These are phyloP conservation scores for Volvox carteri DNA, from an alignment of 163 green algal genomes.

Conservation along the genomic window DNA sequence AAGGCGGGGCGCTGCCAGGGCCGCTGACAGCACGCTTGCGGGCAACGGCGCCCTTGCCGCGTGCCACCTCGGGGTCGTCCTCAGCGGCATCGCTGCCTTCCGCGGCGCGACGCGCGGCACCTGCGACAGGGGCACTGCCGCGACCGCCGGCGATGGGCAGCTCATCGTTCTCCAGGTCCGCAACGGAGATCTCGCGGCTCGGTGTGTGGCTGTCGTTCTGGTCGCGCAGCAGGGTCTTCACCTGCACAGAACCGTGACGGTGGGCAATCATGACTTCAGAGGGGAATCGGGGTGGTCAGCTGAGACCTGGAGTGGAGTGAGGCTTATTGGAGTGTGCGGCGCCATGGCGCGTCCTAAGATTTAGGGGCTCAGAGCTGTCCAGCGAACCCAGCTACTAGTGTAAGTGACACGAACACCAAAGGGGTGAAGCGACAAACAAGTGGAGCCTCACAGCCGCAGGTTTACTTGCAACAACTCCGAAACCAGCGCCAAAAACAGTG, in stretches of 20 bases:
- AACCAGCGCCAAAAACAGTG: too few species aligned
- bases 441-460: too few species aligned
- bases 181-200: background rate
- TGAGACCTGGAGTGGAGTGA: too few species aligned
- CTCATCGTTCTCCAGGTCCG: background rate
- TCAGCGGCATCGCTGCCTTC: background rate
- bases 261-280: too few species aligned
- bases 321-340: too few species aligned
- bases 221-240: background rate
- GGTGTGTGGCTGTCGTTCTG: background rate
- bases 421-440: too few species aligned
- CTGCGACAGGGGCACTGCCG: background rate
- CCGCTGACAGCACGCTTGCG: constrained; percentile 2
- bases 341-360: too few species aligned
- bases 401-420: too few species aligned
- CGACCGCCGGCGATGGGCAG: background rate
- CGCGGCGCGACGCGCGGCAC: background rate
- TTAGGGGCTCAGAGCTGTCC: too few species aligned
- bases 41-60: background rate
- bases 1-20: background rate
- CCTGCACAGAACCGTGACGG: background rate
- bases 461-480: too few species aligned
- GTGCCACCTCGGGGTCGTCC: background rate
- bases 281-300: too few species aligned
- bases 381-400: too few species aligned